These are phyloP conservation scores for Paraphaeosphaeria minitans DNA, from an alignment of 2,329 filamentous ascomycete genomes.

Conservation along the genomic window DNA sequence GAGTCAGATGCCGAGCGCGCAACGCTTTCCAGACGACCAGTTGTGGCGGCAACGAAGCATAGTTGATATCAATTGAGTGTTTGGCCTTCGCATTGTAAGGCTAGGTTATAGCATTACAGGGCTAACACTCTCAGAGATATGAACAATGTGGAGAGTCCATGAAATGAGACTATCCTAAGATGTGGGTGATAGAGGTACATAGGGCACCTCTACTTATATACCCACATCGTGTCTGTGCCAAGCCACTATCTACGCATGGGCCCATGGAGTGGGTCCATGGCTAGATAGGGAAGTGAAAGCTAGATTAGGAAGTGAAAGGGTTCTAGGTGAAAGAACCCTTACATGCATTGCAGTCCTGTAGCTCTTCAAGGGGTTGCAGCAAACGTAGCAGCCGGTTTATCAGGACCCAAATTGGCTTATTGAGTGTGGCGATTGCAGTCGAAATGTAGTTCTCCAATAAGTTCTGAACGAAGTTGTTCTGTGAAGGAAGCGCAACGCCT, in stretches of 20 bases:
- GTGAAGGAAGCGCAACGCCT: constrained; percentile 47
- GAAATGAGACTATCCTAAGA: no score
- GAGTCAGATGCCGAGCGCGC: constrained; percentile 51
- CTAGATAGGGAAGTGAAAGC: no score
- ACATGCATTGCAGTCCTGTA: constrained; percentile 52
- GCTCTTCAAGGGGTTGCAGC: constrained; percentile 60
- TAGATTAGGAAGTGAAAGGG: no score
- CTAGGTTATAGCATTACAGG: no score
- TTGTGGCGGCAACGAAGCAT: constrained; percentile 62
- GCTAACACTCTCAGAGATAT: no score
- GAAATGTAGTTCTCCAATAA: constrained; percentile 59
- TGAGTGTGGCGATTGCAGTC: constrained; percentile 58
- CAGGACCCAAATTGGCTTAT: constrained; percentile 63
- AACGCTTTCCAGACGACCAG: constrained; percentile 56
- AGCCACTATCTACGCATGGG: no score
- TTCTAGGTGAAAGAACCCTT: no score
- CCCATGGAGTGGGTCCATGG: no score
- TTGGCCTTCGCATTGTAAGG: constrained; percentile 45
- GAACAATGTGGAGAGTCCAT: no score
- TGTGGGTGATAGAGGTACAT: no score
- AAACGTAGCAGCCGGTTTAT: constrained; percentile 60
- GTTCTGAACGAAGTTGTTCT: constrained; percentile 46
- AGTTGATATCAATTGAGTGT: constrained; percentile 52
- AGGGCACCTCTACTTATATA: no score
- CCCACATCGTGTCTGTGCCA: no score